A percentile compares a stretch with the other conserved stretches of the same genome.
Evolutionary conservation across 2,329 filamentous ascomycete species (phyloP).

Genomic region (Aspergillus fijiensis): DNA sequence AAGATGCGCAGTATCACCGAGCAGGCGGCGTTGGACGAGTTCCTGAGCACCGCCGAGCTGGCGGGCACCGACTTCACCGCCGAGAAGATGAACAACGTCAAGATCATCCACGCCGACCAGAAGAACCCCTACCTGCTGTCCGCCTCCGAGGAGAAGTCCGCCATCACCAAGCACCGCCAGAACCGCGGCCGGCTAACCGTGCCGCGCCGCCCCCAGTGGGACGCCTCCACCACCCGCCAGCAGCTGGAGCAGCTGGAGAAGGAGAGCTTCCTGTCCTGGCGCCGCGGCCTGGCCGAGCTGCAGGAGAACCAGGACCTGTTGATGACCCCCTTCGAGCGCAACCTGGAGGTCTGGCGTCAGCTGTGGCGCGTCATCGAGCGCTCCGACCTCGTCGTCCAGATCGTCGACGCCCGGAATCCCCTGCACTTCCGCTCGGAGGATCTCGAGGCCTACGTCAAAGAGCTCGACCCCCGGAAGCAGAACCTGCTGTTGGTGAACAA

Average conservation of each 20-base stretch:
- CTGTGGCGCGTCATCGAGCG: slow-evolving; percentile 97
- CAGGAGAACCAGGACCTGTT: slow-evolving; percentile 92
- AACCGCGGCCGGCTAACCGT: slow-evolving; percentile 81
- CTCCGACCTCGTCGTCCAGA: slow-evolving; percentile 93
- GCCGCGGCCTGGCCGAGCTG: slow-evolving; percentile 83
- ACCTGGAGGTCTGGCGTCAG: slow-evolving; percentile 96
- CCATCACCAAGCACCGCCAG: slow-evolving; percentile 76
- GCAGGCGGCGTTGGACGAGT: slow-evolving; percentile 94
- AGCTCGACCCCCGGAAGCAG: slow-evolving; percentile 81
- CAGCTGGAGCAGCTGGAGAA: slow-evolving; percentile 78
- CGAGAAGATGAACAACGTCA: slow-evolving; percentile 98
- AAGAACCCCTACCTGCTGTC: slow-evolving; percentile 92
- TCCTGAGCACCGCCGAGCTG: slow-evolving; percentile 89
- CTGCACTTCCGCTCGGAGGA: slow-evolving; percentile 92
- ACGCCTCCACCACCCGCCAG: slow-evolving; percentile 76
- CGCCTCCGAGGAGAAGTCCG: slow-evolving; percentile 74
- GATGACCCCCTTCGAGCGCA: slow-evolving; percentile 97
- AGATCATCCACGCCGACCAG: slow-evolving; percentile 96
- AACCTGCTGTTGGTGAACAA: slow-evolving; percentile 96
- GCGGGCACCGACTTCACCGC: slow-evolving; percentile 99
- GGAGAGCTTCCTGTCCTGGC: slow-evolving; percentile 81
- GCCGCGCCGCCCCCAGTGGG: slow-evolving; percentile 85
- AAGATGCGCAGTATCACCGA: slow-evolving; percentile 99
- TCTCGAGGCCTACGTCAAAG: slow-evolving; percentile 89
- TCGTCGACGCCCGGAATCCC: slow-evolving; percentile 94